Conservation (phyloP, 768 basidiomycete genomes). For the Hemileccinum rubropunctum region DNA sequence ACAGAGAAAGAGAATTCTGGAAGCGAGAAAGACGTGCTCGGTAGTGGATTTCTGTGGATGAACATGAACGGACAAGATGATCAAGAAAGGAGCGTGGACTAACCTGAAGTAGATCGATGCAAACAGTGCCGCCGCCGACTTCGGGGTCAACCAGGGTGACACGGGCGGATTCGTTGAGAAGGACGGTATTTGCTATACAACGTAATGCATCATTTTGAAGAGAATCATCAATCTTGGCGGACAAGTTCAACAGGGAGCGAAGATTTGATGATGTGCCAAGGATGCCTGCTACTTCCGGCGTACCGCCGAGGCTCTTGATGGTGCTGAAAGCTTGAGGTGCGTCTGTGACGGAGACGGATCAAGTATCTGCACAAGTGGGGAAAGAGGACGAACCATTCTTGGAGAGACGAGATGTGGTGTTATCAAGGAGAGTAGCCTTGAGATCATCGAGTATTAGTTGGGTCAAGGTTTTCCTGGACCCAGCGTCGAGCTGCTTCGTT, state of each 20-base stretch:
- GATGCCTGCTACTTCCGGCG: conserved; percentile 62
- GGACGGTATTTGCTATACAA: conserved; percentile 76
- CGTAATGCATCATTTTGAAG: conserved; percentile 66
- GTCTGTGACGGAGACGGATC: conserved; percentile 42
- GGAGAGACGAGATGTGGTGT: conserved; percentile 48
- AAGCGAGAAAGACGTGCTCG: conserved; percentile 70
- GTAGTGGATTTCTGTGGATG: conserved; percentile 54
- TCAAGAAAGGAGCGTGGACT: conserved; percentile 11
- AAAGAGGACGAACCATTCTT: conserved; percentile 46
- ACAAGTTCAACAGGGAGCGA: conserved; percentile 50
- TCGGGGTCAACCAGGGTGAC: conserved; percentile 51
- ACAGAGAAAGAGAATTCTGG: conserved; percentile 72
- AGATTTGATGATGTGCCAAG: conserved; percentile 57
- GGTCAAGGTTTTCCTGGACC: conserved; percentile 53
- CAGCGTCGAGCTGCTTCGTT: conserved; percentile 31
- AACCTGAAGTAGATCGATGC: conserved; percentile 60
- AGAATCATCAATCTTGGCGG: conserved; percentile 53
- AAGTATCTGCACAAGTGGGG: conserved; percentile 1
- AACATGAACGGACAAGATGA: conserved; percentile 4
- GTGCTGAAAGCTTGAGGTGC: conserved; percentile 63
- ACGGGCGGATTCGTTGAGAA: conserved; percentile 65
- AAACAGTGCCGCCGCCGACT: conserved; percentile 61
- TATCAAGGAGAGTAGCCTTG: conserved; percentile 31
- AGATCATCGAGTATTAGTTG: conserved; percentile 61
- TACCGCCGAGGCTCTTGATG: conserved; percentile 72